Evolutionary conservation across 805 yeast species (phyloP).

Genomic region (Candida lessepsii): DNA sequence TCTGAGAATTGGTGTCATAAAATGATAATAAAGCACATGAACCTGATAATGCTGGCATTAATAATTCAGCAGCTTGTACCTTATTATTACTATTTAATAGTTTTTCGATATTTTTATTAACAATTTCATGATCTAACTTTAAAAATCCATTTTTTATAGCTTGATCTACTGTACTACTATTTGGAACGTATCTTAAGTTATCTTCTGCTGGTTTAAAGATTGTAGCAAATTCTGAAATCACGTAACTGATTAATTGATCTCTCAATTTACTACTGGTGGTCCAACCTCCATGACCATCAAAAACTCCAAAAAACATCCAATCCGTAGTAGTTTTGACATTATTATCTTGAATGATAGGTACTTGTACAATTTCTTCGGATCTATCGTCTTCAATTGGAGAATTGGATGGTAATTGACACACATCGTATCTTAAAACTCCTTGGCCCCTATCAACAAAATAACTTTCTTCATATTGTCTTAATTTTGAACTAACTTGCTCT

Average conservation of each 20-base stretch:
- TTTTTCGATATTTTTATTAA: conserved; percentile 66
- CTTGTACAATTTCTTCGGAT: conserved; percentile 75
- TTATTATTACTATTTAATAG: conserved; percentile 67
- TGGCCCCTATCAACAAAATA: conserved; percentile 77
- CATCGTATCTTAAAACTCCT: conserved; percentile 86
- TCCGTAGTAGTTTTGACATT: conserved; percentile 54
- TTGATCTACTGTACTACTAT: conserved; percentile 66
- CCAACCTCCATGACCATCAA: conserved; percentile 98
- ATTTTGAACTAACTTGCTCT: conserved; percentile 65
- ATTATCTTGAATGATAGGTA: conserved; percentile 64
- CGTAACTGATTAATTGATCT: conserved; percentile 71
- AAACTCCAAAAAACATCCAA: conserved; percentile 94
- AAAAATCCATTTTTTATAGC: conserved; percentile 82
- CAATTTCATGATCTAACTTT: conserved; percentile 83
- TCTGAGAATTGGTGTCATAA: conserved; percentile 72
- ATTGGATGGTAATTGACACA: conserved; percentile 86
- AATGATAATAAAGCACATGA: conserved; percentile 88
- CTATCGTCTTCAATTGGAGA: conserved; percentile 94
- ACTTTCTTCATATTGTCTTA: conserved; percentile 77
- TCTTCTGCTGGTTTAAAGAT: conserved; percentile 57
- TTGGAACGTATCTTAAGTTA: conserved; percentile 58
- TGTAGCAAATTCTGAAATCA: conserved; percentile 72
- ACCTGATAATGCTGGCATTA: conserved; percentile 93
- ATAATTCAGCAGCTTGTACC: conserved; percentile 66
- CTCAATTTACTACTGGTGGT: conserved; percentile 84